Base-by-base conservation (phyloP, 2,329 filamentous ascomycete species). In the Bipolaris cookei region DNA sequence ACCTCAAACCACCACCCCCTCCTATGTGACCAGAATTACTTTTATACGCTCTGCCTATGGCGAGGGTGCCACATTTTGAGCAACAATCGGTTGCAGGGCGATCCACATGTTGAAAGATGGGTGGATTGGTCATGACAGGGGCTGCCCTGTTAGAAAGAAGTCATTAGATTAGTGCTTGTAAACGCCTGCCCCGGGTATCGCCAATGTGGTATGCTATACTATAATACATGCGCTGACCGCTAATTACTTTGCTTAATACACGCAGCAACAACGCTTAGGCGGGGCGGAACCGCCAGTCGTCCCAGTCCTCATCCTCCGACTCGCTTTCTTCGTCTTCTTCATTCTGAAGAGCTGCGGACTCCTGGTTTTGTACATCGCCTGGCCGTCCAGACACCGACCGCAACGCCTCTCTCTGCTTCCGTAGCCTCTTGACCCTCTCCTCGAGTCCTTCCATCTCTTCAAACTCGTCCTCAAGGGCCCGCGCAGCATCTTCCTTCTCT, bases 401-500 rank as follows among this genome's bases (percentile, higher is more conserved):
- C 30, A 83, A 61, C 3, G 74, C 76, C 60, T 82, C 81, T 37
- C 80, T 69, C 64, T 78, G 77, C 61, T 81, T 78, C 11, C 79
- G 76, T 39, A 83, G 62, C 63, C 67, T 77, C 64, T 71, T 78
- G 32, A 80, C 76, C 42, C 81, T 67, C 61, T 78, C 76, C 60
- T 82, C 80, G 46, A 82, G 66, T 4, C 73, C 76, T 21, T 81
- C 79, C 81, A 83, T 82, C 58, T 81, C 78, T 38, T 82, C 81
- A 49, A 83, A 81, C 56, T 83, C 81, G 45, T 81, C 80, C 61
- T 79, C 74, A 11, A 83, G 65, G 5, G 76, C 70, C 34, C 74
- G 70, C 39, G 72, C 76, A 2, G 80, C 81, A 54, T 82, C 80
- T 58, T 82, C 80, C 59, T 76, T 79, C 62, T 82, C 81, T 1